Conservation (phyloP, 352 stramenopile species). For the Lagenidium giganteum region DNA sequence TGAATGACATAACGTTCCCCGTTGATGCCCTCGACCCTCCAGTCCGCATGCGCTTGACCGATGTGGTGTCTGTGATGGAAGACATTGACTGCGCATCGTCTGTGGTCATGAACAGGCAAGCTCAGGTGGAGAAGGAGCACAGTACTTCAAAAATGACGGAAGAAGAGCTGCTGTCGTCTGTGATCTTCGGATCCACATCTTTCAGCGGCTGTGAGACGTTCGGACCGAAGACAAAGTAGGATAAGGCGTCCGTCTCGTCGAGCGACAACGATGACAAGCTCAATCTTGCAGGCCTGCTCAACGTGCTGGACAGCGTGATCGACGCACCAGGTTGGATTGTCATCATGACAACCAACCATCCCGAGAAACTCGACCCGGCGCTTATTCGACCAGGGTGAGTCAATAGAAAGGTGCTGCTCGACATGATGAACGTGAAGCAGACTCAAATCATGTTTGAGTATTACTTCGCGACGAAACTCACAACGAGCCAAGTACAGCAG, state of each 20-base stretch:
- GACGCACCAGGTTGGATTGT: slow-evolving; percentile 63
- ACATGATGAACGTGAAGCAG: slow-evolving; percentile 17
- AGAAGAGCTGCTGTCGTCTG: no score
- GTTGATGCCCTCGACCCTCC: slow-evolving; percentile 33
- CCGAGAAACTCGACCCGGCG: slow-evolving; percentile 74
- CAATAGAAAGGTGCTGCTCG: slow-evolving; percentile 40
- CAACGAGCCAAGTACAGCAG: no score
- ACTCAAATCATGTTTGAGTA: slow-evolving; percentile 16
- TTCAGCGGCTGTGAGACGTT: no score
- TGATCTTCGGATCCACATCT: no score
- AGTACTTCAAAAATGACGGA: slow-evolving; percentile 21
- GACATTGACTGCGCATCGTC: slow-evolving; percentile 48
- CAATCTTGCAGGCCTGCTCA: slow-evolving; percentile 52
- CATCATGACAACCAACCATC: slow-evolving; percentile 82
- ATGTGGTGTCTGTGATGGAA: slow-evolving; percentile 67
- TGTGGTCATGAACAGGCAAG: slow-evolving; percentile 25
- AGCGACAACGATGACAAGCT: slow-evolving; percentile 47
- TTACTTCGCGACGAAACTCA: slow-evolving; percentile 10
- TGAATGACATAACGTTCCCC: slow-evolving; percentile 34
- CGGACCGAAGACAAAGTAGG: no score
- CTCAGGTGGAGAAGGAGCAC: background rate
- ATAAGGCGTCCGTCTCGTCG: slow-evolving; percentile 72
- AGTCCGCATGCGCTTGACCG: slow-evolving; percentile 35
- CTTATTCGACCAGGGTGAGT: no score
- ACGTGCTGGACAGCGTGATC: slow-evolving; percentile 72